These are phyloP conservation scores for Malbranchea zuffiana DNA, from an alignment of 2,329 filamentous ascomycete species.

Conservation along the genomic window DNA sequence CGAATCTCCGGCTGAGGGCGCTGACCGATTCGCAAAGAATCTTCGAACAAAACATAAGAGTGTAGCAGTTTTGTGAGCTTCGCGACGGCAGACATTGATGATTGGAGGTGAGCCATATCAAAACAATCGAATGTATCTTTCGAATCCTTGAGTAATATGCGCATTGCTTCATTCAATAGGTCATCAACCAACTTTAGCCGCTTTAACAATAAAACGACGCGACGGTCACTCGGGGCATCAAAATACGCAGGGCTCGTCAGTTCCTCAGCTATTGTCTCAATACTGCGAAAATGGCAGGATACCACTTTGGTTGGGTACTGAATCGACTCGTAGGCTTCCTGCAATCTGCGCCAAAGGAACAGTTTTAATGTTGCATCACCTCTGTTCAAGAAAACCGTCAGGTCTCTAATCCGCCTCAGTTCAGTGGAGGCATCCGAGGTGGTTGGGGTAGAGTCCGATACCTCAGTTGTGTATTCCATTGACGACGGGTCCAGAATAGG, in stretches of 20 bases:
- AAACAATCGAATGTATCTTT: conserved; percentile 66
- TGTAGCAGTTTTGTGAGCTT: conserved; percentile 66
- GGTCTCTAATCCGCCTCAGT: conserved; percentile 44
- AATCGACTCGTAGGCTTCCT: conserved; percentile 77
- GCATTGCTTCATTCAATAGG: conserved; percentile 59
- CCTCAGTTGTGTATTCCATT: conserved; percentile 19
- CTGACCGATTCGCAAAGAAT: conserved; percentile 71
- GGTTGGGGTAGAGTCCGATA: not conserved
- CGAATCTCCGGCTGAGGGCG: conserved; percentile 49
- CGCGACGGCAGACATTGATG: conserved; percentile 60
- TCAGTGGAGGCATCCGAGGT: not conserved
- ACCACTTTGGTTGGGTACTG: conserved; percentile 79
- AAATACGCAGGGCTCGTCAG: conserved; percentile 50
- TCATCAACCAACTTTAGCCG: conserved; percentile 72
- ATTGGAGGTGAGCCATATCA: conserved; percentile 64
- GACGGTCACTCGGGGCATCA: conserved; percentile 48
- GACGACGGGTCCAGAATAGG: conserved; percentile 67
- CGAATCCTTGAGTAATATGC: conserved; percentile 54
- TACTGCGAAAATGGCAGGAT: conserved; percentile 73
- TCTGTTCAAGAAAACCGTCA: conserved; percentile 72
- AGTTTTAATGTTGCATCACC: conserved; percentile 74
- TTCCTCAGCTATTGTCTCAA: conserved; percentile 69
- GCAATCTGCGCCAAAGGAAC: conserved; percentile 82
- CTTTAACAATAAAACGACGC: conserved; percentile 60
- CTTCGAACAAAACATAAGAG: conserved; percentile 68